A percentile compares a stretch with the other conserved stretches of the same genome.
phyloP scores from a whole-genome alignment of 2,329 filamentous ascomycete species.

The Fusarium sp. region DNA sequence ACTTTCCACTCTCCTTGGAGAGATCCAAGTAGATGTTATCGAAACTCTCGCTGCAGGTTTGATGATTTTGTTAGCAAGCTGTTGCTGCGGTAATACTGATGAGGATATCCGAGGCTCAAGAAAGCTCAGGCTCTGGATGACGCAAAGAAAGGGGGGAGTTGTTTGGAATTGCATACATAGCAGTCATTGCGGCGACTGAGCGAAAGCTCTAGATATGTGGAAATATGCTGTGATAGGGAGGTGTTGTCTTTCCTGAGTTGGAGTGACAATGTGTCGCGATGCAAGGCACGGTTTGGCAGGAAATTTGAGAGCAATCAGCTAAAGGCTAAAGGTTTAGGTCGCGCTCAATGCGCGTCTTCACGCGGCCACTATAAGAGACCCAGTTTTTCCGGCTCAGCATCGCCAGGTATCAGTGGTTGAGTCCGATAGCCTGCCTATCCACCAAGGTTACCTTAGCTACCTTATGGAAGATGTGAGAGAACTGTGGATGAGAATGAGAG shows the following conservation, averaged over 20 bases:
- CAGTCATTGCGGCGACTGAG: constrained; percentile 48
- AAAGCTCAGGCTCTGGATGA: not conserved
- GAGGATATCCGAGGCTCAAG: not conserved
- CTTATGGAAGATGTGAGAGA: not conserved
- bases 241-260: constrained; percentile 11
- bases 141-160: not conserved
- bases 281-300: constrained; percentile 25
- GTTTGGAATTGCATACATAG: constrained; percentile 49
- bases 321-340: constrained; percentile 20
- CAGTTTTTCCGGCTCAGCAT: not conserved
- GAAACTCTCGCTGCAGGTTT: constrained; percentile 79
- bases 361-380: constrained; percentile 37
- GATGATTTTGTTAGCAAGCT: constrained; percentile 29
- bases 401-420: not conserved
- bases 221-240: not conserved
- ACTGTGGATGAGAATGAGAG: too few species aligned
- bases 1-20: constrained; percentile 91
- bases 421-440: not conserved
- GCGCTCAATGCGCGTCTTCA: constrained; percentile 32
- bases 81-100: constrained; percentile 20
- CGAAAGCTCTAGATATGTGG: constrained; percentile 2
- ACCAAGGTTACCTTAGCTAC: not conserved
- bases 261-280: constrained; percentile 21
- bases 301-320: constrained; percentile 35
- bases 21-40: constrained; percentile 97